A percentile compares a stretch with the other conserved stretches of the same genome.
phyloP scores from a whole-genome alignment of 345 rosid genomes.

The Arabis alpina region DNA sequence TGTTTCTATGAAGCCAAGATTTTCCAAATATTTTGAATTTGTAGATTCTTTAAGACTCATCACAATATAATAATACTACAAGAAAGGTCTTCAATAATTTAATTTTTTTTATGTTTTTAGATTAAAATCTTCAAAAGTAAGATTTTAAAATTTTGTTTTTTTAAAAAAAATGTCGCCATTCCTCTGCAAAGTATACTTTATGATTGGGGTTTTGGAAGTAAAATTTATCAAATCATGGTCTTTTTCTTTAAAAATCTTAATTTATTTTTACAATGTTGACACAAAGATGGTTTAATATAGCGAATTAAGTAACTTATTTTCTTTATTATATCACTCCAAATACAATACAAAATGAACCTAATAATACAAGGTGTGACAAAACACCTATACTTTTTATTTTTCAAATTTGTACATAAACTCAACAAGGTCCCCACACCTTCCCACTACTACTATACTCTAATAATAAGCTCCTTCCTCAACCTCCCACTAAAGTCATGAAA shows the following conservation, averaged over 20 bases:
- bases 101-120: too few relatives aligned
- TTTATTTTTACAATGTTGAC: background rate
- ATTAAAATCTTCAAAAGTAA: too few relatives aligned
- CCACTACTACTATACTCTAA: conserved; percentile 53
- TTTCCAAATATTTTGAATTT: background rate
- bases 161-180: too few relatives aligned
- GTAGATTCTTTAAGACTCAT: too few relatives aligned
- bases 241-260: too few relatives aligned
- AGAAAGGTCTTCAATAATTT: too few relatives aligned
- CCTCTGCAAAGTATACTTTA: too few relatives aligned
- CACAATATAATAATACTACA: too few relatives aligned
- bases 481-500: conserved; percentile 48
- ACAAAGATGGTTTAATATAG: background rate
- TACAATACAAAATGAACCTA: conserved; percentile 17
- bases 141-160: too few relatives aligned
- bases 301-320: conserved; percentile 1
- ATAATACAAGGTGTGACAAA: conserved; percentile 27
- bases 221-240: too few relatives aligned
- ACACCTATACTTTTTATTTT: conserved; percentile 34
- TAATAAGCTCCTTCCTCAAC: conserved; percentile 36
- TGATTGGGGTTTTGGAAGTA: too few relatives aligned
- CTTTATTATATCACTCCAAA: conserved; percentile 2
- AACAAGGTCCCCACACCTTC: conserved; percentile 66
- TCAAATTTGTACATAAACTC: conserved; percentile 40
- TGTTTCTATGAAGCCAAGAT: background rate